A percentile compares a stretch with the other conserved stretches of the same genome.
These are phyloP conservation scores for Geranium incanum DNA, from an alignment of 441 rosid genomes.

Conservation along the genomic window DNA sequence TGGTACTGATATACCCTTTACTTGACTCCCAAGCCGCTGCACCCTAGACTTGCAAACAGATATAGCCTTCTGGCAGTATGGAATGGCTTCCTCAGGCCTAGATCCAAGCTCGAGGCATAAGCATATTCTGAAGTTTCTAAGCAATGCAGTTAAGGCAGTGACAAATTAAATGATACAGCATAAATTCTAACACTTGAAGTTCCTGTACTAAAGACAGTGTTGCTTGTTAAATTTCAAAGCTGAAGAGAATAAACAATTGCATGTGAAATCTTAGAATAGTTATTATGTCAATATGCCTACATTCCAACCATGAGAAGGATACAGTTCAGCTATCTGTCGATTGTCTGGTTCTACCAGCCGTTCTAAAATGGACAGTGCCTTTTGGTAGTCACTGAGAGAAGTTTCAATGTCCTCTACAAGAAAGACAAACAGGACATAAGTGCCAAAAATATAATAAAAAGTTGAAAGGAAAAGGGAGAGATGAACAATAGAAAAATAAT, in stretches of 20 bases:
- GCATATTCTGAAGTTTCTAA: constrained; percentile 80
- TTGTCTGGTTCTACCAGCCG: constrained; percentile 76
- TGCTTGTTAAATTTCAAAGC: constrained; percentile 11
- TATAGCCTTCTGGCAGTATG: constrained; percentile 72
- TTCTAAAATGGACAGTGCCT: constrained; percentile 61
- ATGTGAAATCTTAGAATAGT: too few species aligned
- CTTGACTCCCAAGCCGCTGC: constrained; percentile 50
- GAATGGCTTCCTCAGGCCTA: constrained; percentile 66
- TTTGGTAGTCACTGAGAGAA: constrained; percentile 71
- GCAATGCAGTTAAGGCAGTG: constrained; percentile 37
- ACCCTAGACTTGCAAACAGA: constrained; percentile 62
- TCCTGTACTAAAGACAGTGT: neutral
- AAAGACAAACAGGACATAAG: constrained; percentile 10
- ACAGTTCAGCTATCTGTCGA: constrained; percentile 80
- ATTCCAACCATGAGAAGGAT: constrained; percentile 41
- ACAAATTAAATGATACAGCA: constrained; percentile 7
- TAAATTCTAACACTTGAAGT: neutral
- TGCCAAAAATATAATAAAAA: neutral
- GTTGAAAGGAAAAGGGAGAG: neutral
- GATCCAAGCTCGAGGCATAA: constrained; percentile 75
- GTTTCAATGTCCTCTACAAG: constrained; percentile 83
- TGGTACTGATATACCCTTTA: constrained; percentile 41
- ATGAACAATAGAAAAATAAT: neutral
- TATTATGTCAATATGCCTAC: neutral
- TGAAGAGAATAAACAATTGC: neutral